Evolutionary conservation across 768 basidiomycete genomes (phyloP).

Genomic region (Xerocomellus dryophilus): DNA sequence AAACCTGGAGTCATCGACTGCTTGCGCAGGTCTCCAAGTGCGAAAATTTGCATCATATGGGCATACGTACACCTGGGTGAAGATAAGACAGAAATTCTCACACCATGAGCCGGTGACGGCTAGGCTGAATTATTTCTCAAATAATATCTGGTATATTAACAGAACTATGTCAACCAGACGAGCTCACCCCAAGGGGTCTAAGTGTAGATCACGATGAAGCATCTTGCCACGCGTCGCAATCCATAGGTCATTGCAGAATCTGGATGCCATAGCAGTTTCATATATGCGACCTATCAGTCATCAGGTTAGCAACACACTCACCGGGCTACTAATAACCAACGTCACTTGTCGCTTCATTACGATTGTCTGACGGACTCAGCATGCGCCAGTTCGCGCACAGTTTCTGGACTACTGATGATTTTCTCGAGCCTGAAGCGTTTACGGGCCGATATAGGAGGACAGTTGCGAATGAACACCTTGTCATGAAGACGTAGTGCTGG

Average conservation of each 20-base stretch:
- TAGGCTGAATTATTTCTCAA: conserved; percentile 4
- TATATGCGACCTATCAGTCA: not conserved
- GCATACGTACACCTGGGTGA: conserved; percentile 1
- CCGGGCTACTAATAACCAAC: not conserved
- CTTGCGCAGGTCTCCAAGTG: conserved; percentile 32
- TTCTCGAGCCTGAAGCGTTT: conserved; percentile 74
- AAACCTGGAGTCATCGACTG: conserved; percentile 42
- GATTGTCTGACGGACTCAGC: conserved; percentile 1
- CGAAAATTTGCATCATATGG: conserved; percentile 43
- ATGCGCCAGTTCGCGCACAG: conserved; percentile 46
- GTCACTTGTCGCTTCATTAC: not conserved
- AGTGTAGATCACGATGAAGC: not conserved
- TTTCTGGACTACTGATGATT: conserved; percentile 65
- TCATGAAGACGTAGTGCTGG: conserved; percentile 67
- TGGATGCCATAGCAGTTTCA: not conserved
- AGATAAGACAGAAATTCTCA: not conserved
- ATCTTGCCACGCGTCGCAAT: not conserved
- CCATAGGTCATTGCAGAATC: not conserved
- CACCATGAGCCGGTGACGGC: not conserved
- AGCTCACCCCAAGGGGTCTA: conserved; percentile 15
- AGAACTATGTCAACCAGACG: conserved; percentile 5
- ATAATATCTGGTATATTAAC: conserved; percentile 11
- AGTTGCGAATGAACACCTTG: conserved; percentile 74
- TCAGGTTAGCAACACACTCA: not conserved
- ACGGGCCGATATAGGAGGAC: conserved; percentile 73